Evolutionary conservation across 306 rosid genomes (phyloP), one percentile per base, ranked within the genome.

Genomic region (Oxytropis ochrocephala): DNA sequence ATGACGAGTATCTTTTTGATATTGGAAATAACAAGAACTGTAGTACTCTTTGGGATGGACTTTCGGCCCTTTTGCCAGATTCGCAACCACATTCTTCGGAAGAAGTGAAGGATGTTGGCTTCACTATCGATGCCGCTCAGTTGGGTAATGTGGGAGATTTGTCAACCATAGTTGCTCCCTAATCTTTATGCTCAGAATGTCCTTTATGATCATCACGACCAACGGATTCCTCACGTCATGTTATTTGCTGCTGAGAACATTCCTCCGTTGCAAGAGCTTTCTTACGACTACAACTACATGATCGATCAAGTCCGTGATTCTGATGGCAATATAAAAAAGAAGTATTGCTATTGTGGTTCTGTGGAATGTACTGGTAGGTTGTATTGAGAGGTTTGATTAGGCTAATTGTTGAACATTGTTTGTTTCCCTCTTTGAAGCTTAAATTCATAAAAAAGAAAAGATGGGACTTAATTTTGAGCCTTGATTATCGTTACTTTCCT

Each of bases 91-190:
- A 73, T 79, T 69, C 96, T 35, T 24, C 64, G 52, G 88, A 84
- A 44, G 52, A 71, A 74, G 84, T 82, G 67, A 85, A 63, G 69
- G 92, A 78, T 38, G 81, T 77, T 58, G 63, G 90, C 53, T 93
- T 85, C 84, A 93, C 98, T 57, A 90, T 93, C 59, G 98, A 93
- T 53, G 98, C 97, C 0, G 90, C 85, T 0, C 33, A 67, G 75
- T 85, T 68, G 73, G 98, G 94, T 65, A 93, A 93, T 64, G 84
- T 93, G 76, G 98, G 67, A 87, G 98, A 74, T 93, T 93, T 74
- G 78, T 93, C 58, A 93, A 93, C 82, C 97, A 93, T 29, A 83
- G 98, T 63, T 93, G 98, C 61, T 85, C 96, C 98, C 98, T n/a
- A 93, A 93, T 85, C 89, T 93, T 46, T 86, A 88, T 78, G 98